Base-by-base conservation (phyloP, 2,329 filamentous ascomycete species). In the Pseudogymnoascus sp. region DNA sequence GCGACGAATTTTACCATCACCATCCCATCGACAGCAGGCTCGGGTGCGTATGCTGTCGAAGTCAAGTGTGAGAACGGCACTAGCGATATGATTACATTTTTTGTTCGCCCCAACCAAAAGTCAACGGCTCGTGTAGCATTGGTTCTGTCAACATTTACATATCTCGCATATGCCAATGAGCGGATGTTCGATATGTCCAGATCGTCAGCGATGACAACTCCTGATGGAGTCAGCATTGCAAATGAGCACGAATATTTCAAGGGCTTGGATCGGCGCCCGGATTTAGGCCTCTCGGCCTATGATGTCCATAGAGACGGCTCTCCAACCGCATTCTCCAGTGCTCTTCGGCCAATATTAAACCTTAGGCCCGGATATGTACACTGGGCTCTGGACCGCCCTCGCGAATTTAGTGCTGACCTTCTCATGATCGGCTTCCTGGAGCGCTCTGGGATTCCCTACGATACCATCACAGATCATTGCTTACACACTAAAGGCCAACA, bases 161-260 rank as follows among this genome's bases (percentile, higher is more conserved):
- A 74, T 40, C 68, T 73, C 2, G 74, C 74, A 0, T 76, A 76
- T 62, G 74, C 74, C 13, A 75, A 76, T 62, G 74, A 76, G 62
- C 69, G 69, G 31, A 72, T 76, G 65, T 72, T 69, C 18, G 74
- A 76, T 37, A 65, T 66, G 40, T 69, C 62, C 13, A 67, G 67
- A 55, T 67, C 67, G 18, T 71, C 63, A 58, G 61, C 39, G 59
- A 70, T 66, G 64, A 67, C 61, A 25, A 69, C 64, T 65, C 65
- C 64, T 4, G 68, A 65, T 29, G 70, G 65, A 2, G 65, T 68
- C 8, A 63, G 64, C 13, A 60, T 67, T 31, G 29, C 39, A 0
- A 60, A 62, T 5, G 62, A 66, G n/a, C 62, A 67, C 48, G 61
- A 65, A 10, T 59, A 66, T 45, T 61, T 67, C 13, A 36, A 69